Conservation (phyloP, 2,329 filamentous ascomycete genomes). For the Ceratocystis cacaofunesta region DNA sequence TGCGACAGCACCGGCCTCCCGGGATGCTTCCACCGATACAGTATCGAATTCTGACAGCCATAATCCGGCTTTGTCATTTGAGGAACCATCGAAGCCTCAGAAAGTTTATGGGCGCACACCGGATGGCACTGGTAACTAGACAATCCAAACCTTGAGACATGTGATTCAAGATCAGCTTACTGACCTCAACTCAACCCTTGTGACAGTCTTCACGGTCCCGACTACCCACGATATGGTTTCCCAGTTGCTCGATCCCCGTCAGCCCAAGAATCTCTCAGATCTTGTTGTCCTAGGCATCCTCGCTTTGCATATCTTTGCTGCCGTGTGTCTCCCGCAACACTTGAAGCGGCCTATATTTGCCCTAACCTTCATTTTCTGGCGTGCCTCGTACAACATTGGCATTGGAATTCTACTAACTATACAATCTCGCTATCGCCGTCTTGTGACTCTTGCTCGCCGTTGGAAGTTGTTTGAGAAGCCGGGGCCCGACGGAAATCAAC, state of each 20-base stretch:
- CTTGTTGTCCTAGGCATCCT: conserved; percentile 64
- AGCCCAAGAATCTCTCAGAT: conserved; percentile 92
- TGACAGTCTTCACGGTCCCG: conserved; percentile 80
- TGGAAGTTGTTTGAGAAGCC: conserved; percentile 78
- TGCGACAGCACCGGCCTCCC: conserved; percentile 12
- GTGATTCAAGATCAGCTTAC: background rate
- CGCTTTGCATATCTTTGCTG: conserved; percentile 54
- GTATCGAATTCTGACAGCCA: background rate
- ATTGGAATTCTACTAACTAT: conserved; percentile 80
- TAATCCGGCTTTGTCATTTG: background rate
- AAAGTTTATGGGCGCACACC: conserved; percentile 87
- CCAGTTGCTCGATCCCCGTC: conserved; percentile 81
- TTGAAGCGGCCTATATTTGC: conserved; percentile 68
- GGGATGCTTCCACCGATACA: conserved; percentile 7
- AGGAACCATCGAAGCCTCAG: background rate
- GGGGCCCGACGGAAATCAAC: conserved; percentile 56
- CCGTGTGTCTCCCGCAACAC: conserved; percentile 55
- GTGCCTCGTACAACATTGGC: conserved; percentile 80
- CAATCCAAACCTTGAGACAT: background rate
- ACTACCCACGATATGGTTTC: conserved; percentile 98
- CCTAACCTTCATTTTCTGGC: conserved; percentile 78
- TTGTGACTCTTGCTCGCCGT: conserved; percentile 78
- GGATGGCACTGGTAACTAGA: conserved; percentile 66
- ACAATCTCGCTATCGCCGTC: conserved; percentile 75
- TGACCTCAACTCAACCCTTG: background rate